Conservation (phyloP, 768 basidiomycete genomes). For the Pleurotus pulmonarius region DNA sequence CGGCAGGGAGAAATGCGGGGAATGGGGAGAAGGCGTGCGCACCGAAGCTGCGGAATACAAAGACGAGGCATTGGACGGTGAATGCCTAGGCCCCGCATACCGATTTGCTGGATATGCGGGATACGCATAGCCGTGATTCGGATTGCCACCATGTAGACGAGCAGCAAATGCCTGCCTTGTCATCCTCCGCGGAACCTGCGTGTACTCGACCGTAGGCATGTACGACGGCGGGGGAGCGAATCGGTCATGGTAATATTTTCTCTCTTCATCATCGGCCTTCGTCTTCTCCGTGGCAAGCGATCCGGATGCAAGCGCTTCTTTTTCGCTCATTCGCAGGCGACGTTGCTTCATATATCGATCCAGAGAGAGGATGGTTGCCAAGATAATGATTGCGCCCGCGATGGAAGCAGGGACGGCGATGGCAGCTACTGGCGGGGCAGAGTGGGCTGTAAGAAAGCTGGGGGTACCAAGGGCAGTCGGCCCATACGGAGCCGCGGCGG, state of each 20-base stretch:
- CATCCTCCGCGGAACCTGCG: not conserved
- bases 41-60: not conserved
- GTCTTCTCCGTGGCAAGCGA: not conserved
- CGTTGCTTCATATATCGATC: conserved; percentile 17
- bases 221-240: not conserved
- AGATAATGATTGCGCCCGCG: conserved; percentile 24
- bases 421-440: conserved; percentile 23
- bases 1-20: not conserved
- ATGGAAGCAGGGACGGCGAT: conserved; percentile 31
- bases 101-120: not conserved
- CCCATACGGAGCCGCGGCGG: not conserved
- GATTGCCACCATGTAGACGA: not conserved
- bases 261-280: not conserved
- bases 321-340: conserved; percentile 15
- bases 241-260: not conserved
- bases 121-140: not conserved
- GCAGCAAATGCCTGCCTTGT: not conserved
- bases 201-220: conserved; percentile 5
- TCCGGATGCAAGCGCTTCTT: conserved; percentile 9
- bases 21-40: not conserved
- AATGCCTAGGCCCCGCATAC: not conserved
- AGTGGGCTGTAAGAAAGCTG: conserved; percentile 19
- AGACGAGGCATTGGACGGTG: not conserved
- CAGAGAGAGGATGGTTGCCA: conserved; percentile 23
- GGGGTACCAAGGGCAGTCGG: conserved; percentile 9